Base-by-base conservation (phyloP, 768 basidiomycete species). In the Trametes cingulata region DNA sequence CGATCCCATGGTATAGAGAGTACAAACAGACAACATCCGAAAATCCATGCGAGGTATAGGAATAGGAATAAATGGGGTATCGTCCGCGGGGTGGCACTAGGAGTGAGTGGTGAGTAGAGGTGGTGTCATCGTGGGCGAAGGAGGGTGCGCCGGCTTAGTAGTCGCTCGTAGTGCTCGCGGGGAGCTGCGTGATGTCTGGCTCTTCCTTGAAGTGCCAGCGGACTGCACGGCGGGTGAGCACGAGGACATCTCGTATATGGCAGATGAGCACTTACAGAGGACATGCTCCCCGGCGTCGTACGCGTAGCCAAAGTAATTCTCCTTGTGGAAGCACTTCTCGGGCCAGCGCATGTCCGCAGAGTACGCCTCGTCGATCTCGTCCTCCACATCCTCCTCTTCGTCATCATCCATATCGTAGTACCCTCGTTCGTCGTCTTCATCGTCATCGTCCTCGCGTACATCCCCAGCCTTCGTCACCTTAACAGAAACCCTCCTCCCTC, bases 261-360 rank as follows among this genome's bases (percentile, higher is more conserved):
- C 40, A 24, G n/a, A 20, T 0, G 2, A n/a, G n/a, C n/a, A 72
- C 75, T 57, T 48, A 77, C 76, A 76, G 19, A 78, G 46, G 29
- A 69, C 52, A 59, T 76, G 72, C 2, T 71, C 68, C 12, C 73
- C 75, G 1, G 75, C 69, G 56, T 78, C 77, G 50, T 76, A 75
- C 10, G 69, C 54, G 50, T 75, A 65, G 13, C 75, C 77, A 37
- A 73, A 77, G 60, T 72, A 67, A 54, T 62, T 56, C 60, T 72
- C 71, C 36, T 41, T 52, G 41, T 70, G 71, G 29, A 60, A 60
- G 27, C 68, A 68, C 69, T 45, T 69, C 50, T 60, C 66, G 8
- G 75, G 74, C 77, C 76, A 76, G 36, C 70, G 69, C 52, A 65
- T 50, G 33, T 63, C 68, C 25, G 66, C 66, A 12, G 69, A 61